These are phyloP conservation scores for Pyrus betulifolia DNA, from an alignment of 306 rosid genomes.

Conservation along the genomic window DNA sequence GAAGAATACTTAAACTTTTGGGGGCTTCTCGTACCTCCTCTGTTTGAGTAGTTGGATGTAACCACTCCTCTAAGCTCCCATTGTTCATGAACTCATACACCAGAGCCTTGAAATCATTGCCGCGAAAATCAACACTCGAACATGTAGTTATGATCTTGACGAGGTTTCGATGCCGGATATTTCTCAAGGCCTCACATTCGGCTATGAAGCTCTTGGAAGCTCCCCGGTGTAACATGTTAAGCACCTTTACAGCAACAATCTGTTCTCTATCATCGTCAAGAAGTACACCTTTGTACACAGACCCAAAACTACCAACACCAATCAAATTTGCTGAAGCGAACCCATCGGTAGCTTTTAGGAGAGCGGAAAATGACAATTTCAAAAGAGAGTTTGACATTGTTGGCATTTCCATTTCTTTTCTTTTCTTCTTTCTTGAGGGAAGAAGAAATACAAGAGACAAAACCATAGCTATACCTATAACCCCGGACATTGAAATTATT, in stretches of 20 bases:
- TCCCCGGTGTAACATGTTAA: neutral
- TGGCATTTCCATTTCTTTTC: neutral
- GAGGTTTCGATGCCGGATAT: no score
- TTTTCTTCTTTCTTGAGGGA: neutral
- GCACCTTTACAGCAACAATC: slow-evolving; percentile 12
- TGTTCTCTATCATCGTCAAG: neutral
- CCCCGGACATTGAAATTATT: neutral
- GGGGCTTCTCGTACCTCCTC: neutral
- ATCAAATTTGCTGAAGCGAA: slow-evolving; percentile 7
- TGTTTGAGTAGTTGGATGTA: neutral
- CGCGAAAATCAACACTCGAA: neutral
- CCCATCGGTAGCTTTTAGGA: slow-evolving; percentile 15
- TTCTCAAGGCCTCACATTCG: slow-evolving; percentile 17
- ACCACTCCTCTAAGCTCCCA: no score
- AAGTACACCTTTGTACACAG: no score
- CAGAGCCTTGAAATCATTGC: slow-evolving; percentile 4
- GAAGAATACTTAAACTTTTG: neutral
- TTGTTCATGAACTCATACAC: no score
- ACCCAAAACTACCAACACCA: no score
- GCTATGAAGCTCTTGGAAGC: slow-evolving; percentile 14
- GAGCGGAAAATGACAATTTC: slow-evolving; percentile 5
- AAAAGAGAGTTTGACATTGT: neutral
- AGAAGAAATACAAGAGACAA: neutral
- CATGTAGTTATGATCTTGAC: no score
- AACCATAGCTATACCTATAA: neutral